Conservation (phyloP, 2,329 filamentous ascomycete genomes). For the Didymella pinodella region DNA sequence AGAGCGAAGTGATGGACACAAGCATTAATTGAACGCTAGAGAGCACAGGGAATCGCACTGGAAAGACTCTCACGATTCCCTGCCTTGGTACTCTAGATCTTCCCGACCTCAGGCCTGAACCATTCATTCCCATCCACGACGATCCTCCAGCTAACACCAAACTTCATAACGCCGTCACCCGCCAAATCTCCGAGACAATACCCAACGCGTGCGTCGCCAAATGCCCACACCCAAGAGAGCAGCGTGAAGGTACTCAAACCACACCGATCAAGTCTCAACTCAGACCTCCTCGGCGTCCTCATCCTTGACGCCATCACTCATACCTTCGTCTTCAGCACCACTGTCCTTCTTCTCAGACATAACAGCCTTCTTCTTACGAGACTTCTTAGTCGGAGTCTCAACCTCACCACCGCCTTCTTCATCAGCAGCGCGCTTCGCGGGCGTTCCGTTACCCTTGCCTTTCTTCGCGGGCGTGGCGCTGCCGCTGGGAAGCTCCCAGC, state of each 20-base stretch:
- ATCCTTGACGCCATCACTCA: constrained; percentile 1
- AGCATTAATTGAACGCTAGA: no score
- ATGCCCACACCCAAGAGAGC: no score
- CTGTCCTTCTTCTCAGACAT: constrained; percentile 1
- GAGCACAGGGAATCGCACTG: no score
- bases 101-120: no score
- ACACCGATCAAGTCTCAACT: background rate
- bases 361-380: constrained; percentile 16
- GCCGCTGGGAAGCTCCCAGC: constrained; percentile 24
- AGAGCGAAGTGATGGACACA: no score
- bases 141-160: no score
- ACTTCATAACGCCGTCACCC: no score
- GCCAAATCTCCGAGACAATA: no score
- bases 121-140: no score
- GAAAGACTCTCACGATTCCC: no score
- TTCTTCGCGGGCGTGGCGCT: constrained; percentile 17
- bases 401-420: background rate
- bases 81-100: no score
- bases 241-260: background rate
- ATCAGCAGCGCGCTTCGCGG: constrained; percentile 18
- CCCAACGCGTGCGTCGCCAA: background rate
- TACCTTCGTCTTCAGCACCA: background rate
- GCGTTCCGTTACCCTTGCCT: constrained; percentile 15
- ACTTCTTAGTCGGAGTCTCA: constrained; percentile 24
- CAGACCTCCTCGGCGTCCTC: background rate